Percentiles rank a stretch among this genome's conserved stretches.
Conservation (phyloP, 371 early-diverging fungal genomes). For the Lichtheimia ramosa region DNA sequence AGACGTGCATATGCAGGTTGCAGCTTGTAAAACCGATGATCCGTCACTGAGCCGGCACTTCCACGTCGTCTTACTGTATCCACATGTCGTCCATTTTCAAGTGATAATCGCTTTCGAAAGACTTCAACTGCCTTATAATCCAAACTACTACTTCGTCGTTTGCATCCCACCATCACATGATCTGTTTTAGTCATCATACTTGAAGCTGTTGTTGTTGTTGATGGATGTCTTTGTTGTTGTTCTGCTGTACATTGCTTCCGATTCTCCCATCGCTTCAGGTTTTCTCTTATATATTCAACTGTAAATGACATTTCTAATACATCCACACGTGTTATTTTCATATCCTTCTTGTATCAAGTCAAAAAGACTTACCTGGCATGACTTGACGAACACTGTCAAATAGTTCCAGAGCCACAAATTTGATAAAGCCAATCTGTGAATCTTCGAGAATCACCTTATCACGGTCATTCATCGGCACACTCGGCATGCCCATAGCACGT, state of each 20-base stretch:
- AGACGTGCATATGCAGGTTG: slow-evolving; percentile 14
- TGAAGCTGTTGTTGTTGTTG: not conserved
- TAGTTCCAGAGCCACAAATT: slow-evolving; percentile 63
- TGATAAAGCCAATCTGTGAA: slow-evolving; percentile 68
- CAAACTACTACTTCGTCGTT: slow-evolving; percentile 11
- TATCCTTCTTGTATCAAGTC: not conserved
- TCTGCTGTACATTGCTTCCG: slow-evolving; percentile 12
- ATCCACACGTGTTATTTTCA: not conserved
- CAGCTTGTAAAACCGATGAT: not conserved
- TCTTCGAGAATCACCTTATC: slow-evolving; percentile 47
- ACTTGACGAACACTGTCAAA: slow-evolving; percentile 51
- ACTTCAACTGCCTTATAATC: slow-evolving; percentile 22
- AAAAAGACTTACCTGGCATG: slow-evolving; percentile 12
- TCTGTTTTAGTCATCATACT: no score
- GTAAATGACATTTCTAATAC: slow-evolving; percentile 26
- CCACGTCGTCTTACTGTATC: slow-evolving; percentile 5
- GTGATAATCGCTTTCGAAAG: slow-evolving; percentile 13
- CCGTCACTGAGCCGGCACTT: slow-evolving; percentile 11
- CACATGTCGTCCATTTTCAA: slow-evolving; percentile 9
- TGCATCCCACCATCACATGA: not conserved
- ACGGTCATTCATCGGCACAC: slow-evolving; percentile 53
- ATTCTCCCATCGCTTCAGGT: slow-evolving; percentile 37
- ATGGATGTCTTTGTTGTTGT: not conserved
- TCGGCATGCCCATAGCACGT: slow-evolving; percentile 52
- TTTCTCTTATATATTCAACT: slow-evolving; percentile 38